Evolutionary conservation across 306 rosid genomes (phyloP).

Genomic region (Malus sylvestris): DNA sequence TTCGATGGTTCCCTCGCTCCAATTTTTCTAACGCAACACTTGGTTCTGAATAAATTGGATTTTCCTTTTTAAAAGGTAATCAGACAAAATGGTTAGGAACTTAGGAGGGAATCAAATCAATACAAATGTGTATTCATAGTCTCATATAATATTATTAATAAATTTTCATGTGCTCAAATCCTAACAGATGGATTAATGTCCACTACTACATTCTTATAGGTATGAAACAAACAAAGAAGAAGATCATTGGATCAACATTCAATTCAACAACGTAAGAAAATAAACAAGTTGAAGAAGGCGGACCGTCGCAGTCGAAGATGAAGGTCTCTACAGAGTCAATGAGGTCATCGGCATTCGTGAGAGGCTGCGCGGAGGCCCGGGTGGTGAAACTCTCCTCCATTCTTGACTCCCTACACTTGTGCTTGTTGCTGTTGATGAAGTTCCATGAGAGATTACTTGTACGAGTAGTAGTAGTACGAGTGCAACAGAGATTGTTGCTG

Average conservation of each 20-base stretch:
- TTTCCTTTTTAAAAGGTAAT: not conserved
- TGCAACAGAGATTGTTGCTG: not conserved
- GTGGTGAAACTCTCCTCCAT: constrained; percentile 48
- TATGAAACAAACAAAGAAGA: not conserved
- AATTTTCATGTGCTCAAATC: not conserved
- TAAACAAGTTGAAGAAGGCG: not conserved
- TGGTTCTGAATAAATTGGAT: not conserved
- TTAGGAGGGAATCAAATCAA: not conserved
- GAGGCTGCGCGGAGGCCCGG: constrained; percentile 71
- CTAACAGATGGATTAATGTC: not conserved
- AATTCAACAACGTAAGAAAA: not conserved
- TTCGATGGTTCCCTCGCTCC: too few species aligned
- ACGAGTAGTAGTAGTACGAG: not conserved
- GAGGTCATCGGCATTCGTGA: constrained; percentile 67
- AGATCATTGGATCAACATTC: not conserved
- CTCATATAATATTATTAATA: not conserved
- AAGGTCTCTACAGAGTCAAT: constrained; percentile 90
- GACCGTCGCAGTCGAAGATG: constrained; percentile 94
- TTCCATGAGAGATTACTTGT: constrained; percentile 16
- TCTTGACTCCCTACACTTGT: constrained; percentile 21
- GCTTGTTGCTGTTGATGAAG: not conserved
- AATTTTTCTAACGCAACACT: not conserved
- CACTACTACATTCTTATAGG: not conserved
- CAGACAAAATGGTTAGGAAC: not conserved
- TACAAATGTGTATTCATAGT: not conserved